Evolutionary conservation across 2,329 filamentous ascomycete species (phyloP).

Genomic region (Claviceps spartinae): DNA sequence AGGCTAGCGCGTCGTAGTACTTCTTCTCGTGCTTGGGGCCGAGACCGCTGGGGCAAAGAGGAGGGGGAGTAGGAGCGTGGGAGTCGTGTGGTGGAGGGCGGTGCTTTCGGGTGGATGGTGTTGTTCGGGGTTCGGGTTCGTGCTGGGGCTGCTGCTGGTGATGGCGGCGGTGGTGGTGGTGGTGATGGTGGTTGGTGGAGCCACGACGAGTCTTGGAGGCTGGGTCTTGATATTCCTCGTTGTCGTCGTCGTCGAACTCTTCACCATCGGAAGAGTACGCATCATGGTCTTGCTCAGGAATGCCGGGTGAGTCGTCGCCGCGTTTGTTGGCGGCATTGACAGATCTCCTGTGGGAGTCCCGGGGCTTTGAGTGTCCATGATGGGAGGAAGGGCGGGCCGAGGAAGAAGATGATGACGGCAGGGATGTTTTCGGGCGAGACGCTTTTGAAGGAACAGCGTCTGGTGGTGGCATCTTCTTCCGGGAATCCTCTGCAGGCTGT

Average conservation of each 20-base stretch:
- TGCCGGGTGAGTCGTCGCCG: slow-evolving; percentile 25
- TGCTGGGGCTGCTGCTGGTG: no score
- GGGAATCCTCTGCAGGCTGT: slow-evolving; percentile 30
- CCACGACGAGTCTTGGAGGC: slow-evolving; percentile 13
- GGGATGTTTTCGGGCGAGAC: slow-evolving; percentile 20
- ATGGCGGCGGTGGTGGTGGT: no score
- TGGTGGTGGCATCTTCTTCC: slow-evolving; percentile 36
- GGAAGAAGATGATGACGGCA: slow-evolving; percentile 19
- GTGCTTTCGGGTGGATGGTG: slow-evolving; percentile 19
- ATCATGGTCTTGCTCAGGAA: slow-evolving; percentile 25
- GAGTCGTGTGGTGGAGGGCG: slow-evolving; percentile 28
- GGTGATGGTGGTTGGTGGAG: slow-evolving; percentile 12
- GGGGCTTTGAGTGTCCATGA: slow-evolving; percentile 18
- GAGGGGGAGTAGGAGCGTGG: slow-evolving; percentile 14
- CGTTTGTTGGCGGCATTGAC: slow-evolving; percentile 19
- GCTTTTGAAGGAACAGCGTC: slow-evolving; percentile 13
- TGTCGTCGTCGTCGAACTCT: no score
- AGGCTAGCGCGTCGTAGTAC: slow-evolving; percentile 25
- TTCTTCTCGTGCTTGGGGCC: slow-evolving; percentile 23
- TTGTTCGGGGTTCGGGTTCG: no score
- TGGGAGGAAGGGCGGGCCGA: slow-evolving; percentile 14
- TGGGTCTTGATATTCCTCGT: no score
- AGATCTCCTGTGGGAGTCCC: slow-evolving; percentile 15
- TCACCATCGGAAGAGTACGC: slow-evolving; percentile 4
- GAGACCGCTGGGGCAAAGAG: slow-evolving; percentile 14